Conservation (phyloP, 306 rosid genomes). For the Vicia villosa region DNA sequence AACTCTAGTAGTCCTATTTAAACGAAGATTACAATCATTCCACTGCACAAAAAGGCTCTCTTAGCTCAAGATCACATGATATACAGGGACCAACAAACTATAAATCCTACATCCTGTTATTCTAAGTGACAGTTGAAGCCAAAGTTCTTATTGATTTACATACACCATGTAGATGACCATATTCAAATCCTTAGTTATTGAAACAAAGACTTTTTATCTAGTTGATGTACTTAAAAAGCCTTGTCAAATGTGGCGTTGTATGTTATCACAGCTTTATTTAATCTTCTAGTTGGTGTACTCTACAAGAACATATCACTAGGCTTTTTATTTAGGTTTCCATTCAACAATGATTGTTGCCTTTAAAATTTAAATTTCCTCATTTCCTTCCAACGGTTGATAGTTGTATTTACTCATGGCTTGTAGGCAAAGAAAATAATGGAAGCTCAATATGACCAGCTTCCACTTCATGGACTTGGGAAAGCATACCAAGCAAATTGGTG, state of each 20-base stretch:
- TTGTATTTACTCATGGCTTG: conserved; percentile 45
- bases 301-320: background rate
- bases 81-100: background rate
- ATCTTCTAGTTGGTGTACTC: conserved; percentile 5
- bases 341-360: conserved; percentile 26
- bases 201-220: conserved; percentile 14
- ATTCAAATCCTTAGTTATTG: conserved; percentile 28
- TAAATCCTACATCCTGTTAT: background rate
- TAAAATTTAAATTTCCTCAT: conserved; percentile 18
- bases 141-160: background rate
- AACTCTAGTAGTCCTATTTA: background rate
- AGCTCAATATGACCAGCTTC: conserved; percentile 76
- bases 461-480: conserved; percentile 92
- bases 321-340: conserved; percentile 12
- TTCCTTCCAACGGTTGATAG: conserved; percentile 37
- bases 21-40: background rate
- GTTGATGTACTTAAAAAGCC: background rate
- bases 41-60: background rate
- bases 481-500: conserved; percentile 81
- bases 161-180: conserved; percentile 22
- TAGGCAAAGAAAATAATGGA: conserved; percentile 74
- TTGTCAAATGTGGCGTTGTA: background rate
- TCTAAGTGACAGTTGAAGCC: background rate
- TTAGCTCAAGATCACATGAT: conserved; percentile 16
- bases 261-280: conserved; percentile 15